These are phyloP conservation scores for Symbiodinium natans DNA, from an alignment of 73 alveolate genomes.

Conservation along the genomic window DNA sequence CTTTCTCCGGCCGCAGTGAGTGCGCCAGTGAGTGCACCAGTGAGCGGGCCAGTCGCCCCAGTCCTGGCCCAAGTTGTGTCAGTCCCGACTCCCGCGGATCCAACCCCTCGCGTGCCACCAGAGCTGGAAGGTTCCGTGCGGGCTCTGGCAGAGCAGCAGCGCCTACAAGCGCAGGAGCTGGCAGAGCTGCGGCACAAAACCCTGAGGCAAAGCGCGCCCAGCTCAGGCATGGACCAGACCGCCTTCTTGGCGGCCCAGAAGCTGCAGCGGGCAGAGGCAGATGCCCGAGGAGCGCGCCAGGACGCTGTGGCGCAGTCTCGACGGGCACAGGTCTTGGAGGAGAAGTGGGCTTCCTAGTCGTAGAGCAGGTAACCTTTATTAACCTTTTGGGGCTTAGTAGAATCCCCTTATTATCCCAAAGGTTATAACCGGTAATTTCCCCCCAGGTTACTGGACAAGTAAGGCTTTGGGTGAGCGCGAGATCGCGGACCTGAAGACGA, in stretches of 20 bases:
- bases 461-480: background rate
- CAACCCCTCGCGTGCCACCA: background rate
- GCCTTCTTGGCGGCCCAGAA: background rate
- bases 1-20: background rate
- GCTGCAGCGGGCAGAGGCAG: constrained; percentile 8
- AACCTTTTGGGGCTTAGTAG: background rate
- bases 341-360: background rate
- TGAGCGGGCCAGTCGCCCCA: background rate
- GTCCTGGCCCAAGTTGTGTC: background rate
- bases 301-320: background rate
- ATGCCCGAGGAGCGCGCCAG: background rate
- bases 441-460: no score
- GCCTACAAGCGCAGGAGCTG: background rate
- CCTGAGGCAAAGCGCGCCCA: background rate
- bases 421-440: background rate
- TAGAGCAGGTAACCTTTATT: no score
- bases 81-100: background rate
- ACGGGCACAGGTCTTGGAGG: background rate
- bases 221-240: background rate
- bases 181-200: background rate
- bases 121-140: background rate
- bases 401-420: background rate
- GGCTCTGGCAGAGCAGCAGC: background rate
- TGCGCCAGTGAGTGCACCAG: background rate
- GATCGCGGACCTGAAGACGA: background rate